Percentiles rank a stretch among this genome's conserved stretches.
phyloP scores from a whole-genome alignment of 805 yeast species.

The Pichia nanzhaoensis region DNA sequence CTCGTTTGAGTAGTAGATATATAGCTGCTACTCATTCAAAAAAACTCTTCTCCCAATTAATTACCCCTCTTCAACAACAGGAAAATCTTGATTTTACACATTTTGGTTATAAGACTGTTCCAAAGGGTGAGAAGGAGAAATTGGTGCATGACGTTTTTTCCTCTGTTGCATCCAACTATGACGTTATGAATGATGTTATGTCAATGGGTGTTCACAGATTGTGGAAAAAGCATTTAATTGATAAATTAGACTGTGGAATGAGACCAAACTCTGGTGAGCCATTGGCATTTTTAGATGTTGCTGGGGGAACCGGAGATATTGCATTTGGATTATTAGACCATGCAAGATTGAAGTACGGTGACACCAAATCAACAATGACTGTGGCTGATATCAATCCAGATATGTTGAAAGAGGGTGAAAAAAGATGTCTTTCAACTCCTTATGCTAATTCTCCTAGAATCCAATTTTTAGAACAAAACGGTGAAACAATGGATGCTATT shows the following conservation, averaged over 20 bases:
- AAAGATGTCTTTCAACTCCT: conserved; percentile 51
- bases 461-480: conserved; percentile 82
- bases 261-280: conserved; percentile 77
- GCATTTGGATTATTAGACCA: conserved; percentile 93
- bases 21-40: background rate
- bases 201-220: conserved; percentile 89
- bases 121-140: conserved; percentile 72
- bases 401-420: conserved; percentile 89
- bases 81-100: conserved; percentile 48
- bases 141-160: conserved; percentile 84
- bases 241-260: conserved; percentile 85
- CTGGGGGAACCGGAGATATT: conserved; percentile 98
- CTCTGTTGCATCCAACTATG: conserved; percentile 90
- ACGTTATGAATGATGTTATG: conserved; percentile 98
- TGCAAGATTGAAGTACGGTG: conserved; percentile 73
- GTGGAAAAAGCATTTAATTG: conserved; percentile 90
- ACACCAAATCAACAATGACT: conserved; percentile 72
- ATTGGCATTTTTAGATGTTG: conserved; percentile 85
- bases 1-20: too few relatives aligned
- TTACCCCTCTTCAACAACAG: conserved; percentile 3
- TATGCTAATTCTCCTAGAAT: conserved; percentile 70
- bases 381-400: conserved; percentile 93
- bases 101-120: conserved; percentile 84
- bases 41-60: conserved; percentile 14
- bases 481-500: conserved; percentile 79